A percentile compares a stretch with the other conserved stretches of the same genome.
These are phyloP conservation scores for Psilocybe sp. DNA, from an alignment of 768 basidiomycete genomes.

Conservation along the genomic window DNA sequence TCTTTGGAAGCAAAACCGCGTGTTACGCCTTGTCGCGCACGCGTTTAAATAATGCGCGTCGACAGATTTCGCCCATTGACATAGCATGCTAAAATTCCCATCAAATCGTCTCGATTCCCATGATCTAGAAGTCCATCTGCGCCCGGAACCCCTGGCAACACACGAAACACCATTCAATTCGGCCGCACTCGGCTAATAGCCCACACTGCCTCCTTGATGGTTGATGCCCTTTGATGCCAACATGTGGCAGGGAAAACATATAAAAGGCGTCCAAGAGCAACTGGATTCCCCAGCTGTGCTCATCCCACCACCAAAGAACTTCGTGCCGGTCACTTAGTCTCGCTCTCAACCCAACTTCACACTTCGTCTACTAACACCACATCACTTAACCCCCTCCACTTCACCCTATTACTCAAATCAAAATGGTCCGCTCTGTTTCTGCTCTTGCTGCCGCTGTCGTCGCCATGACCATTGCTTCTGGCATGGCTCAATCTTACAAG, in stretches of 20 bases:
- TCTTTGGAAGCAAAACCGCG: too few relatives aligned
- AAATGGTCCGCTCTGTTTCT: constrained; percentile 30
- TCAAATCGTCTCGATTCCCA: too few relatives aligned
- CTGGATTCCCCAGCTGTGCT: constrained; percentile 32
- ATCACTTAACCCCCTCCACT: constrained; percentile 7
- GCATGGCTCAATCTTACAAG: constrained; percentile 24
- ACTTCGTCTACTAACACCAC: constrained; percentile 7
- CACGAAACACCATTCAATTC: too few relatives aligned
- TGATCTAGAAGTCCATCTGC: too few relatives aligned
- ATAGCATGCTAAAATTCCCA: too few relatives aligned
- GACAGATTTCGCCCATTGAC: too few relatives aligned
- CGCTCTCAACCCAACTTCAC: constrained; percentile 15
- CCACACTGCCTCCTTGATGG: background rate
- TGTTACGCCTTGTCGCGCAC: too few relatives aligned
- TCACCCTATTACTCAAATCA: constrained; percentile 11
- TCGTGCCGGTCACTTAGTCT: constrained; percentile 34
- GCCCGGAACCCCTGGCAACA: too few relatives aligned
- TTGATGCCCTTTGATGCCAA: background rate
- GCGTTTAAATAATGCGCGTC: too few relatives aligned
- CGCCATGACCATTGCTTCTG: constrained; percentile 26
- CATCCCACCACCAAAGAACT: constrained; percentile 23
- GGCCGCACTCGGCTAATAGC: too few relatives aligned
- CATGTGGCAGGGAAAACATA: background rate
- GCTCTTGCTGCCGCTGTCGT: constrained; percentile 30
- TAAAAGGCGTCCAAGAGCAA: constrained; percentile 5